phyloP scores from a whole-genome alignment of 257 asterid species.

The Euphrasia confusa region DNA sequence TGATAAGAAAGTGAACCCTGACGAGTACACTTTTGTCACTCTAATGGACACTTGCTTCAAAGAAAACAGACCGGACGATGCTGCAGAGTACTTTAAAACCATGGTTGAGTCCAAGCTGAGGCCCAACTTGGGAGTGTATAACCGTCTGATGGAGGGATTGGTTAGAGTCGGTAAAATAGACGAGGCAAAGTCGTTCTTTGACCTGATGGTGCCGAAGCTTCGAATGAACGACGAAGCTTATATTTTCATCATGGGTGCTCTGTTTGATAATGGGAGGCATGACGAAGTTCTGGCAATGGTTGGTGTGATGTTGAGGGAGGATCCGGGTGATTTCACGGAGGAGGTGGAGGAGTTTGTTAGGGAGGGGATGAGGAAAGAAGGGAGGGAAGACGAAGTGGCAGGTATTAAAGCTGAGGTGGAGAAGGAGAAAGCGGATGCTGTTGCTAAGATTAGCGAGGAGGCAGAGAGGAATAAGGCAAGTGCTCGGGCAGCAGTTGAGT shows the following conservation, averaged over 20 bases:
- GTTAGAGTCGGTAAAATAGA: slow-evolving; percentile 77
- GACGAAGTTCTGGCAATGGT: slow-evolving; percentile 68
- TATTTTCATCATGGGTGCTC: slow-evolving; percentile 61
- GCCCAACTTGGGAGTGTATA: slow-evolving; percentile 73
- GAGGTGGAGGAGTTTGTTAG: slow-evolving; percentile 71
- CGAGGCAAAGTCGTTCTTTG: slow-evolving; percentile 78
- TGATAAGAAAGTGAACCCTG: slow-evolving; percentile 61
- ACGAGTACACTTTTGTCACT: slow-evolving; percentile 72
- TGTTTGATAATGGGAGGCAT: slow-evolving; percentile 60
- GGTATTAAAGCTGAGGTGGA: slow-evolving; percentile 60
- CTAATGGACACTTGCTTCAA: slow-evolving; percentile 85
- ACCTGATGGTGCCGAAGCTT: slow-evolving; percentile 79
- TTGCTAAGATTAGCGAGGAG: slow-evolving; percentile 71
- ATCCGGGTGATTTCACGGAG: slow-evolving; percentile 66
- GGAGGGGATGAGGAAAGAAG: slow-evolving; percentile 61
- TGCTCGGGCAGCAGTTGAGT: slow-evolving; percentile 59
- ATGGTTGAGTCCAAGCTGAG: slow-evolving; percentile 82
- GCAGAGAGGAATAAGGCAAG: slow-evolving; percentile 73
- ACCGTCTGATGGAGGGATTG: slow-evolving; percentile 64
- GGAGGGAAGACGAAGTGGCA: slow-evolving; percentile 69
- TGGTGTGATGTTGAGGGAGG: slow-evolving; percentile 74
- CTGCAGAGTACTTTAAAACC: slow-evolving; percentile 61
- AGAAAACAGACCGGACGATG: slow-evolving; percentile 71
- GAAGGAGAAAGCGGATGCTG: slow-evolving; percentile 41
- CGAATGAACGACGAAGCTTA: slow-evolving; percentile 80